These are phyloP conservation scores for Stipa capillata DNA, from an alignment of 176 grass and related monocot genomes.

Conservation along the genomic window DNA sequence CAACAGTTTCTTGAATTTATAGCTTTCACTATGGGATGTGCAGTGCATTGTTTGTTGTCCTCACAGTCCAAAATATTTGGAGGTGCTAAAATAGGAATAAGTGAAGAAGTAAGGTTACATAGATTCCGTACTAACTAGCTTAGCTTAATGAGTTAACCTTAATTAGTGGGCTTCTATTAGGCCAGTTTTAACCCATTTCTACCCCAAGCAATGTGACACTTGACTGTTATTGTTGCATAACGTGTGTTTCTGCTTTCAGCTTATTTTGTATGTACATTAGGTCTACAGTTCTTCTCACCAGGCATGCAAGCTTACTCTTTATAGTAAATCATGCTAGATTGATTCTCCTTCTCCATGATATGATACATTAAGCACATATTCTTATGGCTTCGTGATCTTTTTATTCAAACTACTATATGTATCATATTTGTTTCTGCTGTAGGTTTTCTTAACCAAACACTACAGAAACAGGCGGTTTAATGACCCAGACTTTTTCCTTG, in stretches of 20 bases:
- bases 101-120: neutral
- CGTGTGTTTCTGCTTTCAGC: no score
- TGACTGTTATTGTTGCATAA: neutral
- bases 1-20: neutral
- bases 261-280: neutral
- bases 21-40: neutral
- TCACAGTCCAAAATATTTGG: neutral
- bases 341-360: neutral
- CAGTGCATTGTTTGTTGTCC: neutral
- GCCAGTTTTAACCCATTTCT: neutral
- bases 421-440: slow-evolving; percentile 6
- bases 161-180: neutral
- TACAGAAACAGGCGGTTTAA: slow-evolving; percentile 71
- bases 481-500: slow-evolving; percentile 81
- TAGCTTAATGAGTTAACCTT: neutral
- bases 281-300: neutral
- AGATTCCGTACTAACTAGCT: neutral
- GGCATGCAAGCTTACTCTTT: neutral
- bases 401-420: neutral
- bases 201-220: neutral
- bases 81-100: neutral
- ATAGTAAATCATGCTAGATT: neutral
- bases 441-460: slow-evolving; percentile 96
- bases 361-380: neutral
- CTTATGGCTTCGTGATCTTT: neutral